Conservation (phyloP, 2,329 filamentous ascomycete species). For the Colletotrichum sp. region DNA sequence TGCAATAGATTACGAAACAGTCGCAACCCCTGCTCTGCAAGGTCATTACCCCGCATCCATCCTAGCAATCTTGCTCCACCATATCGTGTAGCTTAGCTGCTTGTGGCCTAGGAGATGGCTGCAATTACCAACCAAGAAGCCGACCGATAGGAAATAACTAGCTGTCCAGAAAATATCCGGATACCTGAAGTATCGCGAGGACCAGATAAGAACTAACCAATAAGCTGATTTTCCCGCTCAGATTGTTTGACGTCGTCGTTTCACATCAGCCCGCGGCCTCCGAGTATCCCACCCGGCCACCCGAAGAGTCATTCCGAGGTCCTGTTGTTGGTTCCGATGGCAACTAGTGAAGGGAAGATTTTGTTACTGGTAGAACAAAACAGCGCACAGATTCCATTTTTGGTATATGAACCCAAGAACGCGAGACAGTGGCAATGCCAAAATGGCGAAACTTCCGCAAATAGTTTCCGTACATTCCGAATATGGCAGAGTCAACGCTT, state of each 20-base stretch:
- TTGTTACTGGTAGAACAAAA: not conserved
- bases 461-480: not conserved
- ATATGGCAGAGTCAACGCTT: not conserved
- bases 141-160: not conserved
- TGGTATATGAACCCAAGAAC: not conserved
- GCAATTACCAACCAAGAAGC: not conserved
- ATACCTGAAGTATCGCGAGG: not conserved
- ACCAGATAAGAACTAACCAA: not conserved
- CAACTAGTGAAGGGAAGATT: not conserved
- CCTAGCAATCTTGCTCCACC: not conserved
- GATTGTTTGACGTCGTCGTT: not conserved
- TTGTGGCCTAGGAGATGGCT: not conserved
- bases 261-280: not conserved
- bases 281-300: not conserved
- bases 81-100: not conserved
- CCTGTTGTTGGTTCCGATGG: not conserved
- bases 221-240: not conserved
- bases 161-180: not conserved
- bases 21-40: not conserved
- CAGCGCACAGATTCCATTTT: not conserved
- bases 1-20: not conserved
- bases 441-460: not conserved
- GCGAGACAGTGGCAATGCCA: not conserved
- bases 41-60: not conserved
- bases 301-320: not conserved